A percentile compares a stretch with the other conserved stretches of the same genome.
phyloP scores from a whole-genome alignment of 2,329 filamentous ascomycete genomes.

The Monascus ruber region DNA sequence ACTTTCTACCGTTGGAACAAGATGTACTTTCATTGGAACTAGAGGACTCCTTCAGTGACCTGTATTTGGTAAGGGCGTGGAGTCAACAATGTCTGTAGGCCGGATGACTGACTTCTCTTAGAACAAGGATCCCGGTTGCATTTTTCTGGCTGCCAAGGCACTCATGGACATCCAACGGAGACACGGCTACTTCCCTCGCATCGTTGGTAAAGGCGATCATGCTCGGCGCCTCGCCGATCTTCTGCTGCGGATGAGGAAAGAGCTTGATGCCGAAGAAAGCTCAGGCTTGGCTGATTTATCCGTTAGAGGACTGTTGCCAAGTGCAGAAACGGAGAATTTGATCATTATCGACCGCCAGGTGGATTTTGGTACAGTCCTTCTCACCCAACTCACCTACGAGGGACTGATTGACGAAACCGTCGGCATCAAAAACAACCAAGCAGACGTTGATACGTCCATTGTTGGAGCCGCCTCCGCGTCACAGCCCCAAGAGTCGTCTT shows the following conservation, averaged over 20 bases:
- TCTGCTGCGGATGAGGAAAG: conserved; percentile 80
- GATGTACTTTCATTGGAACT: conserved; percentile 87
- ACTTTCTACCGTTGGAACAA: conserved; percentile 83
- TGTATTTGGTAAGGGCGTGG: conserved; percentile 55
- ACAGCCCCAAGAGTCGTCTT: conserved; percentile 45
- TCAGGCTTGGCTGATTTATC: conserved; percentile 45
- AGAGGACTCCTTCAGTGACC: conserved; percentile 71
- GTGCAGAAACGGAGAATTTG: conserved; percentile 75
- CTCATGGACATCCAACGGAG: conserved; percentile 89
- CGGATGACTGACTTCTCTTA: conserved; percentile 13
- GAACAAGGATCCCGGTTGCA: conserved; percentile 81
- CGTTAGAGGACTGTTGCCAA: conserved; percentile 63
- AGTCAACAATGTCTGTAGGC: not conserved
- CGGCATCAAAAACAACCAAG: conserved; percentile 81
- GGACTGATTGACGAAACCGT: conserved; percentile 91
- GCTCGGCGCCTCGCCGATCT: conserved; percentile 80
- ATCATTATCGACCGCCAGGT: conserved; percentile 94
- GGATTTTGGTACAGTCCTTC: conserved; percentile 79
- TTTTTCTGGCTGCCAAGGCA: conserved; percentile 78
- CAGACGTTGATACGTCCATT: conserved; percentile 82
- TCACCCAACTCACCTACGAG: conserved; percentile 95
- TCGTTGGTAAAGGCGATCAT: conserved; percentile 92
- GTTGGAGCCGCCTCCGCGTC: conserved; percentile 56
- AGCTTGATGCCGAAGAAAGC: conserved; percentile 69
- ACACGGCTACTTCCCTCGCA: conserved; percentile 86